Evolutionary conservation across 345 rosid species (phyloP), one percentile per base, ranked within the genome.

Genomic region (Excoecaria agallocha): DNA sequence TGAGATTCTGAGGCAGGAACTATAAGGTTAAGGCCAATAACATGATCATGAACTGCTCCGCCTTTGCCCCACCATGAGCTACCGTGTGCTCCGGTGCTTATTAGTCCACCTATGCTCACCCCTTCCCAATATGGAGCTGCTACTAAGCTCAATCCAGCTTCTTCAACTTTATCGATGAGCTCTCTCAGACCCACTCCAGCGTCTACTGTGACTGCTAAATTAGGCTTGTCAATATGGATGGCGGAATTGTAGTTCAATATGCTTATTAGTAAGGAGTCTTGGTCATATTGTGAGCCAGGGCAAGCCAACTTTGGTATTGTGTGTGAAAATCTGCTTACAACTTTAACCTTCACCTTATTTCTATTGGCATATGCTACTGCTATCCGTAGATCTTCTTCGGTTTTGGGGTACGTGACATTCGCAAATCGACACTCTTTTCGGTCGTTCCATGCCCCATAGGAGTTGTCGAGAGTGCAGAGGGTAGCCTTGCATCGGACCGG

Each of bases 61-160:
- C 98, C 98, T 73, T 83, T 85, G 25, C 97, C 97, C 79, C 88
- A 88, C 97, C 97, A 94, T 0, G 98, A 92, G 78, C 98, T 94
- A 3, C 98, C 98, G n/a, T 94, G 98, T 0, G 98, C 85, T 9
- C 97, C 98, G 0, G 95, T 92, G 71, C 90, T 87, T 22, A 94
- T 87, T 58, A 89, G 8, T n/a, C 98, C 98, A 30, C 90, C 97
- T 0, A 91, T 67, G 62, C 97, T 94, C 65, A 91, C 93, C 38
- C 98, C 98, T 75, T 94, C 97, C 98, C 97, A 92, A 54, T 94
- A 94, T 11, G 97, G 94, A 0, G 93, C 90, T 1, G 93, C 87
- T 61, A 81, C 91, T 12, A 92, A 66, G 78, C 95, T 92, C 72
- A 92, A 54, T 60, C 96, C 94, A 12, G 76, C 82, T 24, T 20